Evolutionary conservation across 768 basidiomycete species (phyloP).

Genomic region (Boletales sp.): DNA sequence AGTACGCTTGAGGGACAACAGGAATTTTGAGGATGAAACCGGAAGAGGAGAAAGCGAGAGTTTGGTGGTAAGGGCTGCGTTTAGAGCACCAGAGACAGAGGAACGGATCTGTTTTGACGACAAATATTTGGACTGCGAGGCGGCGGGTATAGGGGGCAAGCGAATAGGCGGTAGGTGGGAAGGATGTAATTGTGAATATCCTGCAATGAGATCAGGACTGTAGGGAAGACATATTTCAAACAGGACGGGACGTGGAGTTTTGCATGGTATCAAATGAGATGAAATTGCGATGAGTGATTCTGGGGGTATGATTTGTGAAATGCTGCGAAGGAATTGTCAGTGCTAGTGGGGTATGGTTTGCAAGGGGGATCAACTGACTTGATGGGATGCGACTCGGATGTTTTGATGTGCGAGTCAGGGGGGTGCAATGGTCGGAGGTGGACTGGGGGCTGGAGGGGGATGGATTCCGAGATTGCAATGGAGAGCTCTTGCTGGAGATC

Average conservation of each 20-base stretch:
- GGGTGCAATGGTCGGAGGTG: not conserved
- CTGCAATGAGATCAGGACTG: constrained; percentile 31
- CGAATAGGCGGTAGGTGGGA: constrained; percentile 32
- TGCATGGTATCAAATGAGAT: constrained; percentile 27
- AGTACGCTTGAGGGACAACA: constrained; percentile 22
- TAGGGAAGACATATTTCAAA: constrained; percentile 34
- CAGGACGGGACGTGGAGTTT: constrained; percentile 26
- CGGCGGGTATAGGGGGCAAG: constrained; percentile 17
- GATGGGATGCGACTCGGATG: constrained; percentile 78
- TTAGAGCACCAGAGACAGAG: constrained; percentile 21
- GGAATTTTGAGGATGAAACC: constrained; percentile 14
- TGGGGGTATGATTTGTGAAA: constrained; percentile 55
- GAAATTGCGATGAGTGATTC: constrained; percentile 45
- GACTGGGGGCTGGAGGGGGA: not conserved
- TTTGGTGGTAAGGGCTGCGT: constrained; percentile 18
- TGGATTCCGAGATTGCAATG: constrained; percentile 52
- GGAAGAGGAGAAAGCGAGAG: constrained; percentile 15
- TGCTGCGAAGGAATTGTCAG: constrained; percentile 29
- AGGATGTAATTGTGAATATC: constrained; percentile 42
- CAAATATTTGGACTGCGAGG: constrained; percentile 8
- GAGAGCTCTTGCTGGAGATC: constrained; percentile 48
- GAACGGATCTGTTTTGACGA: constrained; percentile 8
- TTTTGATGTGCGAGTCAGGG: constrained; percentile 44
- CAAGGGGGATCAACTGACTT: constrained; percentile 48
- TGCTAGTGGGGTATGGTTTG: not conserved